Evolutionary conservation across 2,329 filamentous ascomycete species (phyloP), one percentile per base, ranked within the genome.

Genomic region (Botrytis elliptica): DNA sequence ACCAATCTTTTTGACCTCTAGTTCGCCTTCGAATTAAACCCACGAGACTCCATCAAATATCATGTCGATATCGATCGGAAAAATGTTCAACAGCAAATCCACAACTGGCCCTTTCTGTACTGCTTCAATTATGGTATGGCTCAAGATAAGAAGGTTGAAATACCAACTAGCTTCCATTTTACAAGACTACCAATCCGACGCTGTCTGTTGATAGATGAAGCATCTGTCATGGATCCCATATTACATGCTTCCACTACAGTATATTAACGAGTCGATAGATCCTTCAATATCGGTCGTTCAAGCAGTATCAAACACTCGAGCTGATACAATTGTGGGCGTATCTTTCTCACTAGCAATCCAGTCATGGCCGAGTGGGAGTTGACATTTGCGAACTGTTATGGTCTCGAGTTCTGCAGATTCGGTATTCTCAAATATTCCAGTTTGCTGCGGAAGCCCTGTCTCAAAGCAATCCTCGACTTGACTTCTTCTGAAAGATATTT

Each of bases 221-320:
- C 85, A 0, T 85, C 85, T 2, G 81, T 79, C n/a, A 87, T 82
- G 0, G 85, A 88, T 0, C 81, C 85, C 9, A 88, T 81, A 75
- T 87, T 86, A 77, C 85, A 87, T 3, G 82, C 85, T 57, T 86
- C 82, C 63, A 84, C 81, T 0, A 82, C 83, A 0, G 8, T 44
- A 81, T 77, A 38, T 79, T 81, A 0, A 81, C 73, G 65, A 75
- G 77, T 5, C 71, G 73, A 2, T 79, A 79, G 49, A 79, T 77
- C 65, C 79, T 76, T 0, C 77, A 77, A 16, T 76, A 9, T 78
- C 70, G 22, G 79, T 63, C 40, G 83, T 77, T 44, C 77, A 75
- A 44, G 79, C 70, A n/a, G 82, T 81, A n/a, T 77, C 75, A 40
- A 76, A 74, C 2, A 74, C 78, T 14, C 83, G 79, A 3, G 81